A percentile compares a stretch with the other conserved stretches of the same genome.
Evolutionary conservation across 139 green algal genomes (phyloP).

Genomic region (Spirogloea muscicola): DNA sequence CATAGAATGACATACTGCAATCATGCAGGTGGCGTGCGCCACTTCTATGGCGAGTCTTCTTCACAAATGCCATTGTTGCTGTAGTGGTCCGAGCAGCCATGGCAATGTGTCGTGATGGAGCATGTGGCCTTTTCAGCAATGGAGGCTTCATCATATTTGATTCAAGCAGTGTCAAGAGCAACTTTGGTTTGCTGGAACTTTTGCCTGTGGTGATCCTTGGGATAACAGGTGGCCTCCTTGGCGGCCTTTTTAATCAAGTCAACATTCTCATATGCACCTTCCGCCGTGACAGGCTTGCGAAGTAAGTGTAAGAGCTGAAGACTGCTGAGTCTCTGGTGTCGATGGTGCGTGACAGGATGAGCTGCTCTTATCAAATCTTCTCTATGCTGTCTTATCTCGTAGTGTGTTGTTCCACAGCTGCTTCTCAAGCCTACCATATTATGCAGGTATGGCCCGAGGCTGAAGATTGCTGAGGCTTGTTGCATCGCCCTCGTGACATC

Average conservation of each 20-base stretch:
- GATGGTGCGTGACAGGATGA: no score
- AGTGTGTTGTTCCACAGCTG: no score
- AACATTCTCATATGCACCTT: conserved; percentile 57
- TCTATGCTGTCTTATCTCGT: no score
- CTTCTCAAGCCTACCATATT: no score
- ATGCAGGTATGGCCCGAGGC: conserved; percentile 16
- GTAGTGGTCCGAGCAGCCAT: conserved; percentile 55
- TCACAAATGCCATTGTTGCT: conserved; percentile 68
- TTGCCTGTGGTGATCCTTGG: conserved; percentile 71
- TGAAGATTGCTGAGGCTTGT: conserved; percentile 41
- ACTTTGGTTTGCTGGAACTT: conserved; percentile 61
- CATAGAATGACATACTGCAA: no score
- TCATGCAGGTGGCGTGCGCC: conserved; percentile 27
- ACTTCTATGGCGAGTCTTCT: conserved; percentile 75
- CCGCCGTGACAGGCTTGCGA: conserved; percentile 39
- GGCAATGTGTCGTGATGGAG: conserved; percentile 47
- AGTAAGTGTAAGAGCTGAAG: no score
- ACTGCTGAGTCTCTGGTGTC: no score
- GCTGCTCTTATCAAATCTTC: no score
- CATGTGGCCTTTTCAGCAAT: conserved; percentile 26
- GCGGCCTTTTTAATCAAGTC: conserved; percentile 62
- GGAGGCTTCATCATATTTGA: conserved; percentile 47
- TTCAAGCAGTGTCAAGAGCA: conserved; percentile 2
- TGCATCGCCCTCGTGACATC: conserved; percentile 43
- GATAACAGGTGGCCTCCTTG: conserved; percentile 69